Percentiles rank a stretch among this genome's conserved stretches.
These are phyloP conservation scores for Colletotrichum costaricense DNA, from an alignment of 2,329 filamentous ascomycete genomes.

Conservation along the genomic window DNA sequence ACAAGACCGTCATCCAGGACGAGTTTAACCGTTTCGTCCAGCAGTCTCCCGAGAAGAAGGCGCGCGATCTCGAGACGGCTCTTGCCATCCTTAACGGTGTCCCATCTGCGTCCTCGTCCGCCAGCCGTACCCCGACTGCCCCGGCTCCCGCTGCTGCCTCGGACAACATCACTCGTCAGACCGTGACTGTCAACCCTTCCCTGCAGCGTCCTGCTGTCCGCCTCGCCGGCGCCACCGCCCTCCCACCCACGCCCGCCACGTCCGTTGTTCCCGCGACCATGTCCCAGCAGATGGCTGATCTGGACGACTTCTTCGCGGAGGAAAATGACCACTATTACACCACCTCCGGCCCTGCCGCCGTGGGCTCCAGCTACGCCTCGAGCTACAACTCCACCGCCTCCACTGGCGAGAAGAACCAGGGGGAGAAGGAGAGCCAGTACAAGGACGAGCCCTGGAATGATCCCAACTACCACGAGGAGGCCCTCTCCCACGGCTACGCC, in stretches of 20 bases:
- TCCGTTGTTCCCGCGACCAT: neutral
- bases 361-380: neutral
- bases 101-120: neutral
- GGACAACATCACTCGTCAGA: conserved; percentile 13
- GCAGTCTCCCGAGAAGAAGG: conserved; percentile 24
- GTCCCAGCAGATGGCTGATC: conserved; percentile 7
- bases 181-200: neutral
- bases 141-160: neutral
- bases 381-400: neutral
- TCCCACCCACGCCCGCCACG: conserved; percentile 25
- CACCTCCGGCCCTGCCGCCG: neutral
- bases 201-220: neutral
- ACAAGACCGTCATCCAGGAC: conserved; percentile 18
- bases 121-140: no score
- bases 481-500: conserved; percentile 24
- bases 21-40: conserved; percentile 11
- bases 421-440: neutral
- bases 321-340: conserved; percentile 15
- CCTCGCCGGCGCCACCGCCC: neutral
- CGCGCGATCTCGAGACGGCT: neutral
- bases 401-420: neutral
- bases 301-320: conserved; percentile 30
- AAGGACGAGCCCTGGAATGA: conserved; percentile 20
- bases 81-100: neutral
- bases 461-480: conserved; percentile 18